phyloP scores from a whole-genome alignment of 192 early-diverging fungal species.

The Spizellomyces punctatus region DNA sequence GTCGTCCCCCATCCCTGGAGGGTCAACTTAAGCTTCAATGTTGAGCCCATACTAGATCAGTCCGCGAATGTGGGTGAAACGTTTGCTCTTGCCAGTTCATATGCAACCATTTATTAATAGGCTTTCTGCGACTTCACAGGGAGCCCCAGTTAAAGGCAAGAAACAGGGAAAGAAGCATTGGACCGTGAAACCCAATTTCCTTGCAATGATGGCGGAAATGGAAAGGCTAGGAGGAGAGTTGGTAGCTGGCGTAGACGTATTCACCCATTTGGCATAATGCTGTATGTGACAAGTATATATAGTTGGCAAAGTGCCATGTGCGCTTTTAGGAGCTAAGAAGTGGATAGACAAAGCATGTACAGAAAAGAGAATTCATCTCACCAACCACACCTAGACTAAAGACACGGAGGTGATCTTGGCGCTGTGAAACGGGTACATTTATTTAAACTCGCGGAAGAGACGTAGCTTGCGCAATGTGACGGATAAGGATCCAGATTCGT shows the following conservation, averaged over 20 bases:
- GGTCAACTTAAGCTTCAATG: constrained; percentile 62
- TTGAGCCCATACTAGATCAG: constrained; percentile 42
- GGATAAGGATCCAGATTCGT: no score
- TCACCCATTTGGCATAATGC: not conserved
- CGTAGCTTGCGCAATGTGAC: no score
- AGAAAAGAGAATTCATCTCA: no score
- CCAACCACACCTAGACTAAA: no score
- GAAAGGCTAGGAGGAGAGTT: constrained; percentile 68
- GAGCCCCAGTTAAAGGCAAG: not conserved
- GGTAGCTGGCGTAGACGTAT: constrained; percentile 32
- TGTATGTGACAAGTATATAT: no score
- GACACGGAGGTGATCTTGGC: no score
- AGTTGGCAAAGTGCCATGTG: no score
- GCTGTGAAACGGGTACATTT: no score
- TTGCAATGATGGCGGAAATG: constrained; percentile 68
- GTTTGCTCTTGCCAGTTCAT: not conserved
- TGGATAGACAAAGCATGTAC: no score
- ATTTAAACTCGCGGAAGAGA: no score
- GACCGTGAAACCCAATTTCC: constrained; percentile 59
- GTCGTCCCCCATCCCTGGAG: constrained; percentile 66
- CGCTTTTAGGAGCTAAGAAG: no score
- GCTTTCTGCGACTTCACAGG: no score
- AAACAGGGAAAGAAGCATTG: constrained; percentile 27
- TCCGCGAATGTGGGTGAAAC: constrained; percentile 12
- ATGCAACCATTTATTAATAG: not conserved